Percentiles rank a stretch among this genome's conserved stretches.
These are phyloP conservation scores for Wickerhamomyces tratensis DNA, from an alignment of 805 yeast species.

Conservation along the genomic window DNA sequence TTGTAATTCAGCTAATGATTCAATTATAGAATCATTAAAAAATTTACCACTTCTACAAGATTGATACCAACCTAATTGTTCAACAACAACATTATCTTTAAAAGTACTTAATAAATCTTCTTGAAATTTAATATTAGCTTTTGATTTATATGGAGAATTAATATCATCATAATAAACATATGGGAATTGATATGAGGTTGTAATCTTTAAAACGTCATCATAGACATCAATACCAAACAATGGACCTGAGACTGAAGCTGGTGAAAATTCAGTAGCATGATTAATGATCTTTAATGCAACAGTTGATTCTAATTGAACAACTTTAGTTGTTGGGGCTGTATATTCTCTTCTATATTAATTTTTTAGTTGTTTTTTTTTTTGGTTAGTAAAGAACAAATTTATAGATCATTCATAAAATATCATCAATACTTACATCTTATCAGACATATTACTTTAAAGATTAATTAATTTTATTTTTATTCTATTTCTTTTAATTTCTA, in stretches of 20 bases:
- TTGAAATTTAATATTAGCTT: constrained; percentile 59
- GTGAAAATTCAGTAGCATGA: constrained; percentile 55
- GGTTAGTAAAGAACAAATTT: neutral
- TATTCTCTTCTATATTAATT: constrained; percentile 9
- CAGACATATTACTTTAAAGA: too few relatives aligned
- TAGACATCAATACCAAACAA: constrained; percentile 65
- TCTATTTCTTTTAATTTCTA: too few relatives aligned
- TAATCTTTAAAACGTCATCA: constrained; percentile 31
- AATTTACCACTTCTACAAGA: constrained; percentile 61
- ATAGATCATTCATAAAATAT: too few relatives aligned
- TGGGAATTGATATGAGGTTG: constrained; percentile 67
- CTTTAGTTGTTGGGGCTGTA: constrained; percentile 3
- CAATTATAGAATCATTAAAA: constrained; percentile 56
- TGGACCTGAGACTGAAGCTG: constrained; percentile 59
- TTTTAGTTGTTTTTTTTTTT: neutral
- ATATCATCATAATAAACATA: constrained; percentile 45
- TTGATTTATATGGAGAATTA: constrained; percentile 49
- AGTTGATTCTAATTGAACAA: constrained; percentile 15
- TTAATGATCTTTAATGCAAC: constrained; percentile 51
- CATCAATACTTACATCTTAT: neutral
- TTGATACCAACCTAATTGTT: constrained; percentile 77
- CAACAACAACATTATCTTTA: constrained; percentile 54
- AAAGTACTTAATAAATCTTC: constrained; percentile 55
- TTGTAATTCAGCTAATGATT: constrained; percentile 60
- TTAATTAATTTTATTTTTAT: too few relatives aligned